A percentile compares a stretch with the other conserved stretches of the same genome.
phyloP scores from a whole-genome alignment of 2,329 filamentous ascomycete species.

The Pseudodiploospora longispora region DNA sequence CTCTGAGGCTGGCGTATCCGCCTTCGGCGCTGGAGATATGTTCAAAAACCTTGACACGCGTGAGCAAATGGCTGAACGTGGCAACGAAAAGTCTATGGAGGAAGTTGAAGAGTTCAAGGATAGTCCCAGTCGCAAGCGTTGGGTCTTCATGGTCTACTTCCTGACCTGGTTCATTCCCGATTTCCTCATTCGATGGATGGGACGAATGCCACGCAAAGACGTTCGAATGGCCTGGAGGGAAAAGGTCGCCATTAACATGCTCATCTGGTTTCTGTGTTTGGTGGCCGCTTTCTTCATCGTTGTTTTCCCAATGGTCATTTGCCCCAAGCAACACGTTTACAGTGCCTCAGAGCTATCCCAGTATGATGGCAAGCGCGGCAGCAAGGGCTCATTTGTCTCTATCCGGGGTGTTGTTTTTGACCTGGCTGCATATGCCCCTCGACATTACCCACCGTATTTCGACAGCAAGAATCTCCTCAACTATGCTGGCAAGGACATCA shows the following conservation, averaged over 20 bases:
- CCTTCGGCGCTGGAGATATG: constrained; percentile 89
- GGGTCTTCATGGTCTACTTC: constrained; percentile 75
- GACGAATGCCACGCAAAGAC: constrained; percentile 86
- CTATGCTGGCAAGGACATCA: constrained; percentile 86
- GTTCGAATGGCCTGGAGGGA: constrained; percentile 91
- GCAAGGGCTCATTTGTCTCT: constrained; percentile 57
- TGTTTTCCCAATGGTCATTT: constrained; percentile 78
- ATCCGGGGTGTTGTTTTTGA: constrained; percentile 90
- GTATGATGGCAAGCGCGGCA: constrained; percentile 63
- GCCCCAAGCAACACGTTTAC: constrained; percentile 84
- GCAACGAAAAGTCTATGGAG: constrained; percentile 80
- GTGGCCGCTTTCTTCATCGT: constrained; percentile 84
- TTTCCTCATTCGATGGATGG: constrained; percentile 66
- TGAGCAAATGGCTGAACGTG: constrained; percentile 90
- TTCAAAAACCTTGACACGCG: constrained; percentile 94
- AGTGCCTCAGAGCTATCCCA: constrained; percentile 66
- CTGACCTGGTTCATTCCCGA: constrained; percentile 87
- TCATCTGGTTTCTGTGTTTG: constrained; percentile 84
- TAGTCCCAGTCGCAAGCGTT: constrained; percentile 76
- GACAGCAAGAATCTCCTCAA: constrained; percentile 55
- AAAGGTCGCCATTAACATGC: constrained; percentile 93
- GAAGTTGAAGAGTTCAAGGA: constrained; percentile 81
- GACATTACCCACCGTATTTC: constrained; percentile 62
- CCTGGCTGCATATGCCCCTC: constrained; percentile 61
- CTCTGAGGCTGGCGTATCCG: constrained; percentile 88